A percentile compares a stretch with the other conserved stretches of the same genome.
phyloP scores from a whole-genome alignment of 345 rosid genomes.

The Salix viminalis region DNA sequence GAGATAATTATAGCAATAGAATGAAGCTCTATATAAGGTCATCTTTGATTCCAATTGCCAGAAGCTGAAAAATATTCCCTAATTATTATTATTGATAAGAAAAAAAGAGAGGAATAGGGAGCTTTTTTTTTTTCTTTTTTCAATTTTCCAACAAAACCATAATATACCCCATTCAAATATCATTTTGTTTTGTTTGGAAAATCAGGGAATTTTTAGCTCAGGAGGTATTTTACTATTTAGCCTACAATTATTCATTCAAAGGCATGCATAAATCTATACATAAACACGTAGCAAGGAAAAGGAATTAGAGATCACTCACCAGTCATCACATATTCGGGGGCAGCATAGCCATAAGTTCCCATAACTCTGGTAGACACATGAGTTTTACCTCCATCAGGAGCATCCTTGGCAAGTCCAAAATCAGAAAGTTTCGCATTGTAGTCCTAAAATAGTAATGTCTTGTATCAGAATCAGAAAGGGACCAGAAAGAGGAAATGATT shows the following conservation, averaged over 20 bases:
- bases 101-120: too few species aligned
- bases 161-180: background rate
- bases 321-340: constrained; percentile 43
- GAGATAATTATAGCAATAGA: background rate
- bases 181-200: background rate
- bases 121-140: too few species aligned
- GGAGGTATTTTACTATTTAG: background rate
- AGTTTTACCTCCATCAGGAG: constrained; percentile 40
- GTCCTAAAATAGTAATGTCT: constrained; percentile 18
- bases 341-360: constrained; percentile 47
- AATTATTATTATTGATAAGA: too few species aligned
- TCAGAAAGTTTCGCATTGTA: constrained; percentile 45
- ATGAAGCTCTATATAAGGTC: background rate
- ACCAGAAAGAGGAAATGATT: background rate
- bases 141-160: background rate
- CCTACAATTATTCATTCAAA: background rate
- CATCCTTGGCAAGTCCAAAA: constrained; percentile 47
- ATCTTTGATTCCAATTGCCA: background rate
- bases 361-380: constrained; percentile 46
- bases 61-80: background rate
- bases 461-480: background rate
- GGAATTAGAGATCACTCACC: constrained; percentile 17
- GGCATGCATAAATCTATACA: background rate
- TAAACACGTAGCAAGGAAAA: background rate
- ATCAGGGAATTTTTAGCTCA: background rate